Conservation (phyloP, 495 filamentous ascomycete species). For the Parathielavia hyrcaniae region DNA sequence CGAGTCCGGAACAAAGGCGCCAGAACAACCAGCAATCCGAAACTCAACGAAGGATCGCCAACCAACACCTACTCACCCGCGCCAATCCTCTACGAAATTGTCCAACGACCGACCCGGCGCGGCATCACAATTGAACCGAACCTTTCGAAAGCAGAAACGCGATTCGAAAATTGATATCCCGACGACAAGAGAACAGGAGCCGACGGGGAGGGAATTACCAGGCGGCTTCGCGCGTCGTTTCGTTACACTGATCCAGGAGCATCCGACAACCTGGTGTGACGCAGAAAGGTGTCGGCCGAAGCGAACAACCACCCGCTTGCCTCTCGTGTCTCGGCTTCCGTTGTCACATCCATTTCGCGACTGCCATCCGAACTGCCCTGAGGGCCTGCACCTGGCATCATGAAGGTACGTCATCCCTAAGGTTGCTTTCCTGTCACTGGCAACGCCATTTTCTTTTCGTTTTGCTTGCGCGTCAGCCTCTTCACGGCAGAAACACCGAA, state of each 20-base stretch:
- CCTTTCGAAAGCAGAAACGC: not conserved
- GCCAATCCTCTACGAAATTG: not conserved
- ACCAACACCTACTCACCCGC: not conserved
- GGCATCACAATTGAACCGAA: not conserved
- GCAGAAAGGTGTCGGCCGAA: constrained; percentile 25
- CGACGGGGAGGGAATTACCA: constrained; percentile 5
- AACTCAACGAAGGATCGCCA: not conserved
- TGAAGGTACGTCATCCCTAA: constrained; percentile 47
- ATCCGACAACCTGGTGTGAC: constrained; percentile 29
- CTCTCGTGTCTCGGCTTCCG: constrained; percentile 12
- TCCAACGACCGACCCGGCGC: not conserved
- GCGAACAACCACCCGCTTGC: constrained; percentile 19
- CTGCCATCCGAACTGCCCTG: constrained; percentile 10
- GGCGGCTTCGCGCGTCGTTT: constrained; percentile 18
- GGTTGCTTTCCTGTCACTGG: constrained; percentile 17
- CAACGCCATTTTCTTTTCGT: constrained; percentile 17
- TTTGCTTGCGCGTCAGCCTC: constrained; percentile 11
- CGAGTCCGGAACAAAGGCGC: constrained; percentile 18
- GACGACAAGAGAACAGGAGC: not conserved
- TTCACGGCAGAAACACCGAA: constrained; percentile 2
- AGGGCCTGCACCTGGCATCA: constrained; percentile 31
- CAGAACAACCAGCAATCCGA: not conserved
- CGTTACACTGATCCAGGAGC: constrained; percentile 34
- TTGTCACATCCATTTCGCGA: constrained; percentile 8
- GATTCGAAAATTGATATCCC: not conserved